A percentile compares a stretch with the other conserved stretches of the same genome.
Evolutionary conservation across 108 stramenopile species (phyloP).

Genomic region (Nannochloropsis oceanica): DNA sequence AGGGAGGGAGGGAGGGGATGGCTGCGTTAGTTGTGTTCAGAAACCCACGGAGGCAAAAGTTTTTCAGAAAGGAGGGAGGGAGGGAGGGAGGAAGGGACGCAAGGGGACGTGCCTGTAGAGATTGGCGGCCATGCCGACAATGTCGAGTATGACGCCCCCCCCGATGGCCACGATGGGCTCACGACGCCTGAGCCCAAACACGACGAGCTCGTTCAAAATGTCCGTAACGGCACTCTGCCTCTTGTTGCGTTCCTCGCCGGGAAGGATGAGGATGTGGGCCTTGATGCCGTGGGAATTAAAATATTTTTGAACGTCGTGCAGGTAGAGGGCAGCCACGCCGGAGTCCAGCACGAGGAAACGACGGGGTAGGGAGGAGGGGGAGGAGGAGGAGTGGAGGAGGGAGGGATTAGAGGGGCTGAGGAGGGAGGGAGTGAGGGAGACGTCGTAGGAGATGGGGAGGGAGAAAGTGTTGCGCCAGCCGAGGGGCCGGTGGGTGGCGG

Average conservation of each 20-base stretch:
- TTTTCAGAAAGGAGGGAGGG: not conserved
- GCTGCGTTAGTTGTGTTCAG: too few relatives aligned
- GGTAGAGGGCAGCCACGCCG: slow-evolving; percentile 12
- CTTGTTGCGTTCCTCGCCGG: slow-evolving; percentile 32
- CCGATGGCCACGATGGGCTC: slow-evolving; percentile 89
- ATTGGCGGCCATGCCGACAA: slow-evolving; percentile 84
- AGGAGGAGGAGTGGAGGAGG: slow-evolving; percentile 1
- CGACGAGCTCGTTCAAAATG: slow-evolving; percentile 21
- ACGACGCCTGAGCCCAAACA: slow-evolving; percentile 53
- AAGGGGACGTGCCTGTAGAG: slow-evolving; percentile 42
- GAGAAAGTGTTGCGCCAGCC: slow-evolving; percentile 35
- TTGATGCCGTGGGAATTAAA: slow-evolving; percentile 18
- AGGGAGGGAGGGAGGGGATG: not conserved
- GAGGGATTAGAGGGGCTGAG: slow-evolving; percentile 1
- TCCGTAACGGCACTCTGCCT: slow-evolving; percentile 24
- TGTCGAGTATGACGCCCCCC: slow-evolving; percentile 78
- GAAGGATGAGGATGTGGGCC: slow-evolving; percentile 16
- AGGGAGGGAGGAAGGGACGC: not conserved
- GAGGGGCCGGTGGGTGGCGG: not conserved
- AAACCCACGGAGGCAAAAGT: not conserved
- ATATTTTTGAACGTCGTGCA: not conserved
- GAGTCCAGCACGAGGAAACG: slow-evolving; percentile 25
- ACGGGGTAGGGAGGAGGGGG: slow-evolving; percentile 4
- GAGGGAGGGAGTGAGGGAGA: slow-evolving; percentile 5
- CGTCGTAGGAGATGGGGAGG: slow-evolving; percentile 33